Evolutionary conservation across 2,329 filamentous ascomycete species (phyloP), one percentile per base, ranked within the genome.

Genomic region (Talaromyces sp.): DNA sequence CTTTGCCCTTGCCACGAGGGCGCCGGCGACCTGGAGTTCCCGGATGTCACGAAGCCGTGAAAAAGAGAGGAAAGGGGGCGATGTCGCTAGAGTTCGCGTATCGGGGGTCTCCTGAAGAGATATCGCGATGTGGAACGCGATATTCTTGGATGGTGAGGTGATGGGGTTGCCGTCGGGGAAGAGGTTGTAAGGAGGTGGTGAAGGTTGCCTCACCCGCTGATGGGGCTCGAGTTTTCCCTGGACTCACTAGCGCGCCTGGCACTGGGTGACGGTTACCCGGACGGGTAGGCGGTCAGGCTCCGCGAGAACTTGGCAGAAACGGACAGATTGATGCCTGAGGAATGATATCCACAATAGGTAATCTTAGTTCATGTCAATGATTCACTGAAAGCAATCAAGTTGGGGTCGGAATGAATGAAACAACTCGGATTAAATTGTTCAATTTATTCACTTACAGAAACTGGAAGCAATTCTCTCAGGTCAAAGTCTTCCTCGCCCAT

Each of bases 1-100:
- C 69, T 74, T 68, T 72, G 73, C 73, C 73, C 74, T 75, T 76
- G 74, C 73, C 73, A 74, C 73, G 69, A 75, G 74, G 74, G 73
- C 73, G 74, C 72, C 74, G 67, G 69, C 65, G 70, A 71, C 70
- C 70, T 63, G 61, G 43, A 49, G 59, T 69, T 62, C 65, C 69
- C 69, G 62, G 65, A 69, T 63, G 68, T 69, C 64, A 66, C 68
- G 66, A 66, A 68, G 66, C 62, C 64, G 60, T 60, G 47, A 49
- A 65, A 60, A 64, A 60, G 56, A 65, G 61, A 61, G 59, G 44
- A 58, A 69, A 65, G 63, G 57, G 55, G 52, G 46, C 55, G 55
- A 55, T 57, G 62, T 63, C 57, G 60, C 64, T 55, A 54, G 49
- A 59, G 41, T 54, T 61, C 63, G 60, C 62, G 67, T 69, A 50